A percentile compares a stretch with the other conserved stretches of the same genome.
Evolutionary conservation across 2,329 filamentous ascomycete species (phyloP).

Genomic region (Dactylellina leptospora): DNA sequence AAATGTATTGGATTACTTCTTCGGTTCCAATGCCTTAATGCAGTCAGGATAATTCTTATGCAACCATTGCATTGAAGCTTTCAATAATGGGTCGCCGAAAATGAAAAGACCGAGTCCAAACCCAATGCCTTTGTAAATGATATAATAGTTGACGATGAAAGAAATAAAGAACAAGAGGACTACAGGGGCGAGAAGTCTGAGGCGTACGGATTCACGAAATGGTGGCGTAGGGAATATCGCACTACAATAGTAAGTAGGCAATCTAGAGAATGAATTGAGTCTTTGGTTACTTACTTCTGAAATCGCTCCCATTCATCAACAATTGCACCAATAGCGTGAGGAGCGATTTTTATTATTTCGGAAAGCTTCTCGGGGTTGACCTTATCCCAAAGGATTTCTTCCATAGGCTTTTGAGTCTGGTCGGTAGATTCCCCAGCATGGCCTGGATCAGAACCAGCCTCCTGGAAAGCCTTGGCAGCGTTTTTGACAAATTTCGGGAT

Average conservation of each 20-base stretch:
- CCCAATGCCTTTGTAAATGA: conserved; percentile 71
- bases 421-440: conserved; percentile 62
- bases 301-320: conserved; percentile 72
- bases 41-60: conserved; percentile 63
- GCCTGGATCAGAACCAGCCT: conserved; percentile 64
- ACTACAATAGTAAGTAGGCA: conserved; percentile 58
- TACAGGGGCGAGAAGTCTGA: conserved; percentile 66
- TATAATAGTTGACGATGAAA: conserved; percentile 67
- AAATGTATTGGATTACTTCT: conserved; percentile 59
- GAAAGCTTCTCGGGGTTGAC: conserved; percentile 74
- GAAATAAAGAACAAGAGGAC: conserved; percentile 66
- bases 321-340: conserved; percentile 66
- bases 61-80: conserved; percentile 67
- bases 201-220: conserved; percentile 67
- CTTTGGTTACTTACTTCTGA: conserved; percentile 63
- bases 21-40: conserved; percentile 33
- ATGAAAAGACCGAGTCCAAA: conserved; percentile 76
- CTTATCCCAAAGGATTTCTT: conserved; percentile 77
- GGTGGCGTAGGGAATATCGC: conserved; percentile 71
- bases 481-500: conserved; percentile 70
- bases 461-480: conserved; percentile 65
- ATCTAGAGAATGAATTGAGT: neutral
- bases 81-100: conserved; percentile 79
- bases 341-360: neutral
- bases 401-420: conserved; percentile 80